phyloP scores from a whole-genome alignment of 768 basidiomycete genomes.

The Punctularia strigosozonata region DNA sequence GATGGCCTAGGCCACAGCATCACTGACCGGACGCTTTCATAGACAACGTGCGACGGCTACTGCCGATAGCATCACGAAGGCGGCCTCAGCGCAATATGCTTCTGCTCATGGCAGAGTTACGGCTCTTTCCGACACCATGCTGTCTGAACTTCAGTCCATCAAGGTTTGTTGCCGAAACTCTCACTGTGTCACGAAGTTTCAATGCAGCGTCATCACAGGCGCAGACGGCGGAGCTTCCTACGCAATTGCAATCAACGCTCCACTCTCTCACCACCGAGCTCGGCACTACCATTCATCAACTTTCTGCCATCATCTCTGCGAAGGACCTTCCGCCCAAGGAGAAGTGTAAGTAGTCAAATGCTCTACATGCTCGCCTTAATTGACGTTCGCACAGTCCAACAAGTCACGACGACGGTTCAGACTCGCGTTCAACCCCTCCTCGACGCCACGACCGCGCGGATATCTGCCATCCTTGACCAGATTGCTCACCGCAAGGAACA shows the following conservation, averaged over 20 bases:
- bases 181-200: not conserved
- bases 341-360: too few species aligned
- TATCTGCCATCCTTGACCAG: constrained; percentile 19
- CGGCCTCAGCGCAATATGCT: constrained; percentile 44
- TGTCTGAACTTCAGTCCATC: constrained; percentile 54
- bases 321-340: constrained; percentile 50
- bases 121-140: constrained; percentile 52
- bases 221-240: constrained; percentile 38
- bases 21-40: constrained; percentile 4
- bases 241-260: constrained; percentile 45
- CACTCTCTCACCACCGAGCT: constrained; percentile 48
- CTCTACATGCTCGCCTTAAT: too few species aligned
- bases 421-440: constrained; percentile 52
- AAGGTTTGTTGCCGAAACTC: constrained; percentile 15
- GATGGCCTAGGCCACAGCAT: not conserved
- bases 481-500: constrained; percentile 9
- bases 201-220: constrained; percentile 21
- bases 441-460: constrained; percentile 23
- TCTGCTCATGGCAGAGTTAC: constrained; percentile 47
- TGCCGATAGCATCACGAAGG: constrained; percentile 47
- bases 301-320: constrained; percentile 37
- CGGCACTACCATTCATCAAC: constrained; percentile 37
- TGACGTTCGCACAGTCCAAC: too few species aligned
- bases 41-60: constrained; percentile 65
- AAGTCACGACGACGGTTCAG: constrained; percentile 45